phyloP scores from a whole-genome alignment of 2,329 filamentous ascomycete species.

The Pseudogymnoascus sp. region DNA sequence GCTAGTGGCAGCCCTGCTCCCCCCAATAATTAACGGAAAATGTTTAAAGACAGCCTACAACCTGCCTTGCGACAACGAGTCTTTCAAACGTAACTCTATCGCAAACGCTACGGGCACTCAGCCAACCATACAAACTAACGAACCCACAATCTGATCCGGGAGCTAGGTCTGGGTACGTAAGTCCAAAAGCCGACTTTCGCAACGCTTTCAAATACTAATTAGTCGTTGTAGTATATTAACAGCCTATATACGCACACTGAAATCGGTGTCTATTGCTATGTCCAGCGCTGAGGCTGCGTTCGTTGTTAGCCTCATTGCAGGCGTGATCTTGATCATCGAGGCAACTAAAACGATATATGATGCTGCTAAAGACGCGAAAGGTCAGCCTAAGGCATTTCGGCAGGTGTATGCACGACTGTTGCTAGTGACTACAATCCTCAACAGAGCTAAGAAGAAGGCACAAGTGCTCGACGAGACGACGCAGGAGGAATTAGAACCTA shows the following conservation, averaged over 20 bases:
- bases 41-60: not conserved
- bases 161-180: not conserved
- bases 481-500: slow-evolving; percentile 17
- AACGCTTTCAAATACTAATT: not conserved
- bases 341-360: slow-evolving; percentile 21
- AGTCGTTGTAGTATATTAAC: not conserved
- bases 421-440: slow-evolving; percentile 19
- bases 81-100: no score
- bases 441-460: slow-evolving; percentile 17
- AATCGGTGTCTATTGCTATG: slow-evolving; percentile 17
- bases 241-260: not conserved
- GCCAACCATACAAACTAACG: not conserved
- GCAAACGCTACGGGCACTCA: not conserved
- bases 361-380: slow-evolving; percentile 22
- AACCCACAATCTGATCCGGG: not conserved
- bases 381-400: slow-evolving; percentile 23
- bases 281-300: slow-evolving; percentile 16
- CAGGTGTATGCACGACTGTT: slow-evolving; percentile 21
- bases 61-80: not conserved
- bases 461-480: slow-evolving; percentile 11
- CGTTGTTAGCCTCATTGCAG: slow-evolving; percentile 21
- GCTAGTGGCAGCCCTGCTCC: not conserved
- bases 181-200: not conserved
- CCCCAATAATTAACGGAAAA: not conserved
- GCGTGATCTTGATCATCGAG: slow-evolving; percentile 21